Base-by-base conservation (phyloP, 1,284 basidiomycete genomes). In the Vanrija pseudolonga region DNA sequence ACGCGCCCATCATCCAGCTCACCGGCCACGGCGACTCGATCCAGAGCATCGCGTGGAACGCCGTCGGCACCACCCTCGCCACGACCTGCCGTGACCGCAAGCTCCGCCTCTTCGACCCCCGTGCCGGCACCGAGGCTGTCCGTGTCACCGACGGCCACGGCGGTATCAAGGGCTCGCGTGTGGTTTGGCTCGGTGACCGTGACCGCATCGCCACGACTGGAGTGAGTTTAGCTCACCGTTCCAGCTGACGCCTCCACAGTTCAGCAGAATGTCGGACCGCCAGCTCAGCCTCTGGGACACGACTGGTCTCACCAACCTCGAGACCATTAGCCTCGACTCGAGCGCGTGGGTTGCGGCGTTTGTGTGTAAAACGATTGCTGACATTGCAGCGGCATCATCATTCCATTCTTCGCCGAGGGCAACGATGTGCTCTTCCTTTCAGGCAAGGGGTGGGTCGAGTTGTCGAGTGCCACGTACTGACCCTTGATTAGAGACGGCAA, bases 321-420 rank as follows among this genome's bases (percentile, higher is more conserved):
- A 91, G 78, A 90, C 84, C 55, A 79, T 84, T 51, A 82, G 80
- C 20, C 80, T 95, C 59, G 93, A 96, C 76, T 90, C 92, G 73
- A 88, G 87, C 52, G 85, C 90, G 66, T 74, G 44, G 54, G 70
- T 65, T 12, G 32, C 12, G 32, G 12, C 12, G 14, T 3, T 4
- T 7, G 32, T 4, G 22, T 14, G n/a, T n/a, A n/a, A n/a, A n/a
- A n/a, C n/a, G n/a, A 26, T 22, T 36, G 17, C 18, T 41, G 36
- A 18, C 2, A 9, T 32, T 12, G 39, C 37, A 71, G 68, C n/a
- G 94, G 95, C 47, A 90, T 97, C 39, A 77, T 96, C 50, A 97
- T 98, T 91, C 95, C 95, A 1, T 97, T 95, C 84, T 98, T 90
- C 85, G 86, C 84, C 45, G 93, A 97, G 55, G 81, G 81, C 64